Evolutionary conservation across 257 asterid genomes (phyloP).

Genomic region (Solanum pimpinellifolium): DNA sequence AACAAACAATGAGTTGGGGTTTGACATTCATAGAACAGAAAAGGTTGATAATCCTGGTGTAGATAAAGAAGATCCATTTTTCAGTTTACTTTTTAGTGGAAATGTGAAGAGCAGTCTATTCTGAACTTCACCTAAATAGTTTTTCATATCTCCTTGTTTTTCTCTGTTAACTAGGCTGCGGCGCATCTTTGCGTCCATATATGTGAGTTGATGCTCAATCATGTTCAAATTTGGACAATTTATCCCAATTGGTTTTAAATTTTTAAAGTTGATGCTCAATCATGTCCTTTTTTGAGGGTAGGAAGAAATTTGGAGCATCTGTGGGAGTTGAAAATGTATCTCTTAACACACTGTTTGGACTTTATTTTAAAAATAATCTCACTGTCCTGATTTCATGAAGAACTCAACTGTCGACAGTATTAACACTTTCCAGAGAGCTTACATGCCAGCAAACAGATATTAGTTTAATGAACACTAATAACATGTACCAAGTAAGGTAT

Average conservation of each 20-base stretch:
- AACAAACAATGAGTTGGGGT: conserved; percentile 10
- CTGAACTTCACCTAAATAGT: not conserved
- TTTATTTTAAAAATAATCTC: too few relatives aligned
- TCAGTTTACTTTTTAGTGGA: conserved; percentile 40
- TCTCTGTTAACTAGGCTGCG: not conserved
- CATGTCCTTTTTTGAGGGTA: not conserved
- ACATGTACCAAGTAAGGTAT: not conserved
- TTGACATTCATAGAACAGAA: conserved; percentile 8
- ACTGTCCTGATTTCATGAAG: not conserved
- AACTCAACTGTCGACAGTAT: not conserved
- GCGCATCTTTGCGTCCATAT: not conserved
- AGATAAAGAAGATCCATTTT: conserved; percentile 40
- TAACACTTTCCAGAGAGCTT: not conserved
- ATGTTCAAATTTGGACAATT: not conserved
- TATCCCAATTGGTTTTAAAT: not conserved
- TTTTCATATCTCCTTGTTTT: not conserved
- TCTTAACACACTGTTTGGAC: not conserved
- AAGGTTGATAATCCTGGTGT: conserved; percentile 8
- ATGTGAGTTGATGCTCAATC: not conserved
- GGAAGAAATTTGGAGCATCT: not conserved
- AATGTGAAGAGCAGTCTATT: conserved; percentile 21
- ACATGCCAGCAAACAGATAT: not conserved
- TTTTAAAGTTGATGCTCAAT: not conserved
- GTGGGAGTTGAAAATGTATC: not conserved
- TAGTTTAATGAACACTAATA: not conserved